Percentiles rank a stretch among this genome's conserved stretches.
Conservation (phyloP, 140 eudicot genomes). For the Anethum foeniculum region DNA sequence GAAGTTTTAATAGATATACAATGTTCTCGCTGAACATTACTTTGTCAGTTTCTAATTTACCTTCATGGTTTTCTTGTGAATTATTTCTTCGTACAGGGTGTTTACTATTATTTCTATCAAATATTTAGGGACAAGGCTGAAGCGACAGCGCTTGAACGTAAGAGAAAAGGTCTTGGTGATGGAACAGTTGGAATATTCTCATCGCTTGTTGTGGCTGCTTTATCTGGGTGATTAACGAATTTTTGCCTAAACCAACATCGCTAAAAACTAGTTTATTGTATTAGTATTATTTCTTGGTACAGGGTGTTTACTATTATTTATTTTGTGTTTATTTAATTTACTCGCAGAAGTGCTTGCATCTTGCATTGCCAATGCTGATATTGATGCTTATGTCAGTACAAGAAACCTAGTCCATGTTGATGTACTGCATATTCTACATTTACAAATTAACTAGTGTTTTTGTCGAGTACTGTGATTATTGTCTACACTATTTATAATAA, state of each 20-base stretch:
- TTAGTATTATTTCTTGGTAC: neutral
- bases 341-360: neutral
- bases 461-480: neutral
- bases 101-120: constrained; percentile 99
- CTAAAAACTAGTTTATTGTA: neutral
- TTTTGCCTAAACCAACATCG: too few species aligned
- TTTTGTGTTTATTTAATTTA: neutral
- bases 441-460: neutral
- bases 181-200: constrained; percentile 98
- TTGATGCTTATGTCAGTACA: neutral
- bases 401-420: neutral
- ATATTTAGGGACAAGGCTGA: constrained; percentile 93
- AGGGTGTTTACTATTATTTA: neutral
- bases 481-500: neutral
- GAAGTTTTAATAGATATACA: neutral
- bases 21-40: constrained; percentile 8
- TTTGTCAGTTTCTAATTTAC: constrained; percentile 15
- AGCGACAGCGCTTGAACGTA: constrained; percentile 61
- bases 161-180: constrained; percentile 73
- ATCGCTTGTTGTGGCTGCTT: constrained; percentile 93
- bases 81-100: constrained; percentile 64
- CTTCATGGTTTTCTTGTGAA: neutral
- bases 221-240: constrained; percentile 57
- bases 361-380: neutral
- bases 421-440: neutral